phyloP scores from a whole-genome alignment of 2,329 filamentous ascomycete species.

The Aspergillus sergii region DNA sequence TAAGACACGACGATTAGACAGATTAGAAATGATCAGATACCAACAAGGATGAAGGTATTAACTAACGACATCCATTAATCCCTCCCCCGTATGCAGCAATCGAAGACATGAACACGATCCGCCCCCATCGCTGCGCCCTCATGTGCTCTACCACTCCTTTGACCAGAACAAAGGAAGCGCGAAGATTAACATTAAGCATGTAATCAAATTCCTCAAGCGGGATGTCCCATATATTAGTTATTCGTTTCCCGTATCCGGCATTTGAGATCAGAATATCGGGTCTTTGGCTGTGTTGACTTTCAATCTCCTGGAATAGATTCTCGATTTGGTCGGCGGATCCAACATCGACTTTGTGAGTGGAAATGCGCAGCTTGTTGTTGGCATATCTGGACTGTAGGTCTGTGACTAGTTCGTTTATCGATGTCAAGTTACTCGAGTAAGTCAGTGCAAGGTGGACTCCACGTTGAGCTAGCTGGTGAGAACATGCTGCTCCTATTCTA shows the following conservation, averaged over 20 bases:
- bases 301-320: slow-evolving; percentile 58
- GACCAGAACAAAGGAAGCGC: slow-evolving; percentile 63
- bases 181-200: slow-evolving; percentile 63
- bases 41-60: background rate
- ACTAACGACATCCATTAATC: slow-evolving; percentile 60
- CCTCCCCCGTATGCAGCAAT: slow-evolving; percentile 66
- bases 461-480: slow-evolving; percentile 55
- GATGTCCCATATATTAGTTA: slow-evolving; percentile 60
- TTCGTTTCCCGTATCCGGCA: slow-evolving; percentile 67
- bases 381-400: slow-evolving; percentile 42
- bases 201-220: slow-evolving; percentile 66
- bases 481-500: slow-evolving; percentile 64
- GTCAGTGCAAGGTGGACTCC: slow-evolving; percentile 61
- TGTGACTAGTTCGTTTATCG: slow-evolving; percentile 49
- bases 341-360: slow-evolving; percentile 62
- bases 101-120: slow-evolving; percentile 66
- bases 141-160: slow-evolving; percentile 65
- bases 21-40: slow-evolving; percentile 16
- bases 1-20: slow-evolving; percentile 13
- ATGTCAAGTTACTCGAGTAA: slow-evolving; percentile 56
- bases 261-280: slow-evolving; percentile 69
- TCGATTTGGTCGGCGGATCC: slow-evolving; percentile 56
- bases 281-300: slow-evolving; percentile 53
- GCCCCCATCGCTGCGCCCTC: slow-evolving; percentile 63
- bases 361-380: slow-evolving; percentile 45